Conservation (phyloP, 345 rosid species). For the Pelargonium nanum region DNA sequence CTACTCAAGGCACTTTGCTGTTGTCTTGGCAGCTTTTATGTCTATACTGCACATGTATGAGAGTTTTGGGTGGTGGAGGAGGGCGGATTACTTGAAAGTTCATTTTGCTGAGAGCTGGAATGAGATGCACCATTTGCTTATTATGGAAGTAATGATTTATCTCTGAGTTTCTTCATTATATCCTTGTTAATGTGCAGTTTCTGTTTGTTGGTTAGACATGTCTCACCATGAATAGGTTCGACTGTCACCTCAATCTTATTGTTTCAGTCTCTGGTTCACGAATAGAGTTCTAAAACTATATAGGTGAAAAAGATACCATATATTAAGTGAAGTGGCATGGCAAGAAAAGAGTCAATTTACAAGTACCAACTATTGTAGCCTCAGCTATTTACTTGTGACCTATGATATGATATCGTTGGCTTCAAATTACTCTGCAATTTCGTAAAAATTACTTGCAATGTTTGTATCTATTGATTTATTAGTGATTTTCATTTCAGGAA, state of each 20-base stretch:
- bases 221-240: neutral
- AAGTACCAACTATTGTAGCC: neutral
- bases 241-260: neutral
- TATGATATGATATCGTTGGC: neutral
- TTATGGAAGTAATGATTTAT: constrained; percentile 75
- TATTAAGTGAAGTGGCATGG: neutral
- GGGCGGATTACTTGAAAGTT: constrained; percentile 87
- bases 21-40: constrained; percentile 58
- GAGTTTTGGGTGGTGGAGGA: constrained; percentile 99
- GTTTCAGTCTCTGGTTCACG: neutral
- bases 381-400: constrained; percentile 1
- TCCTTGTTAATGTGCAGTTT: constrained; percentile 1
- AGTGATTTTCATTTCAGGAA: constrained; percentile 49
- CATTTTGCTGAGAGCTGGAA: constrained; percentile 99
- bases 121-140: constrained; percentile 98
- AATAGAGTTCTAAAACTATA: too few species aligned
- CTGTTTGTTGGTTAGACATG: neutral
- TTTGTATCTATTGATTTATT: constrained; percentile 4
- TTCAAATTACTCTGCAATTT: neutral
- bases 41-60: constrained; percentile 96
- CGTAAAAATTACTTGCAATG: too few species aligned
- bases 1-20: neutral
- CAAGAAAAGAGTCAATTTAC: neutral
- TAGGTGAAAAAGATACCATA: too few species aligned
- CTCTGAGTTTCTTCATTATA: neutral